Evolutionary conservation across 768 basidiomycete species (phyloP), one percentile per base, ranked within the genome.

Genomic region (Kwoniella botswanensis): DNA sequence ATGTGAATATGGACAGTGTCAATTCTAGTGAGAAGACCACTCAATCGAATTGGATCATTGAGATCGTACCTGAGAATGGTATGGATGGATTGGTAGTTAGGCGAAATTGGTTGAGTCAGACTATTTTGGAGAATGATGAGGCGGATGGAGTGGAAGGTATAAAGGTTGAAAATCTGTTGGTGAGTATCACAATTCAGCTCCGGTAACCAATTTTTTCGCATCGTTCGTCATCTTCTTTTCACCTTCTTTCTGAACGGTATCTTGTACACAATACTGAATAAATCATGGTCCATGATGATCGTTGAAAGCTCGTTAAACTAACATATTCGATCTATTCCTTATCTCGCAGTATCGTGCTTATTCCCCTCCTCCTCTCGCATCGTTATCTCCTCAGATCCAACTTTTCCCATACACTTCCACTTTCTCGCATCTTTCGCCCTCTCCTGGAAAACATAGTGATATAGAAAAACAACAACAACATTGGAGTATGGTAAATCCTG

Each of bases 401-500:
- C 22, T 69, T 17, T 79, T 79, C 70, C 73, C 76, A 13, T 77
- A 79, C 52, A 64, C 66, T 12, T 62, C 72, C 41, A 58, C 59
- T 18, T 79, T 79, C 46, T 64, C 72, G 2, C 73, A 74, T 50
- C 42, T 21, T 24, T 56, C 58, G n/a, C 29, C 18, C 35, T n/a
- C 55, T 21, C 44, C 9, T 56, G 15, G 41, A 29, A 21, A 41
- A 50, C 15, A 42, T 52, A 29, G 54, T 13, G 35, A 5, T 1
- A 62, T 68, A 9, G 70, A 72, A 21, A 76, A 79, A 64, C 65
- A 69, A 24, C 76, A 72, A 26, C 78, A 79, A 66, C 65, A 69
- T n/a, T 77, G 74, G 76, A 68, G 73, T 9, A 68, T 77, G n/a
- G 68, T 71, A 6, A 68, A 71, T 13, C 76, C 76, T 26, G 74